A percentile compares a stretch with the other conserved stretches of the same genome.
These are phyloP conservation scores for Beauveria asiatica DNA, from an alignment of 2,329 filamentous ascomycete species.

Conservation along the genomic window DNA sequence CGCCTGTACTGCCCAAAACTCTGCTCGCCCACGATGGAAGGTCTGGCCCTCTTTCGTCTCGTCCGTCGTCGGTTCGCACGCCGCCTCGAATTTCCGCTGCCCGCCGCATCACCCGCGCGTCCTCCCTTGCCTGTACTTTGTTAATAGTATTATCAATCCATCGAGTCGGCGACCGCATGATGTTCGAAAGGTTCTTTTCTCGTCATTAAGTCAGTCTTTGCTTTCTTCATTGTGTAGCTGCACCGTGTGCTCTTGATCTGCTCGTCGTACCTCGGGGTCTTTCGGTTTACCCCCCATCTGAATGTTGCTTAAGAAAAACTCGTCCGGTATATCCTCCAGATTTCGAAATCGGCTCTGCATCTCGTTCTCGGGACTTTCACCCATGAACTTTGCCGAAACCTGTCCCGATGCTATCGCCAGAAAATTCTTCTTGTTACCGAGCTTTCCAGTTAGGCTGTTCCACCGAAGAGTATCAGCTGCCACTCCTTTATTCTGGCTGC, in stretches of 20 bases:
- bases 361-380: conserved; percentile 17
- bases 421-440: conserved; percentile 23
- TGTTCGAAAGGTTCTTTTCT: conserved; percentile 25
- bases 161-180: conserved; percentile 17
- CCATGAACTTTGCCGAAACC: conserved; percentile 22
- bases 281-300: conserved; percentile 14
- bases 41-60: conserved; percentile 12
- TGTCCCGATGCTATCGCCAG: conserved; percentile 21
- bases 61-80: background rate
- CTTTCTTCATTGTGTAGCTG: background rate
- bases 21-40: conserved; percentile 26
- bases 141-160: conserved; percentile 4
- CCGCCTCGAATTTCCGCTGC: conserved; percentile 21
- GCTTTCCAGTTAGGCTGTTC: conserved; percentile 22
- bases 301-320: conserved; percentile 19
- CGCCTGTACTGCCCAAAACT: conserved; percentile 15
- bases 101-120: conserved; percentile 26
- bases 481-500: conserved; percentile 19
- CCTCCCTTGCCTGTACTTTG: conserved; percentile 18
- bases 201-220: conserved; percentile 10
- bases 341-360: conserved; percentile 19
- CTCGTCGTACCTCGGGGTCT: conserved; percentile 27
- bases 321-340: conserved; percentile 19
- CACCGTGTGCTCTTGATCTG: background rate
- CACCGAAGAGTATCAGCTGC: conserved; percentile 27